Conservation (phyloP, 768 basidiomycete species). For the Lactarius indigo region DNA sequence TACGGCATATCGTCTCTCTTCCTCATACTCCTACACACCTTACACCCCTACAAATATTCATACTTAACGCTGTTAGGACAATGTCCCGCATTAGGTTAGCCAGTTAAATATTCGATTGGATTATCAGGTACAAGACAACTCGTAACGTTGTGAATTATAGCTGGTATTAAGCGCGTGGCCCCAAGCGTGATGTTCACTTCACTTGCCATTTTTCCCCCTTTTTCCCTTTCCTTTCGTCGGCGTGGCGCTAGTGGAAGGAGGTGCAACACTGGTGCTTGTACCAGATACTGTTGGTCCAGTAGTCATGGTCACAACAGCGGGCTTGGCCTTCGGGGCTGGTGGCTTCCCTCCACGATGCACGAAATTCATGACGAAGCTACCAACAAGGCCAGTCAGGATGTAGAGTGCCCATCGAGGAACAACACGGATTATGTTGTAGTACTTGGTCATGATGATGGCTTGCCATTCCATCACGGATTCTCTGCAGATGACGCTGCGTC, state of each 20-base stretch:
- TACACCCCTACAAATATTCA: background rate
- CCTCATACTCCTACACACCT: background rate
- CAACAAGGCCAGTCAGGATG: conserved; percentile 59
- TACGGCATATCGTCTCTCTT: too few relatives aligned
- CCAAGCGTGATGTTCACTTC: background rate
- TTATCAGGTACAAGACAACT: conserved; percentile 1
- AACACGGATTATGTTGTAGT: conserved; percentile 49
- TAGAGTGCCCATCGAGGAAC: conserved; percentile 75
- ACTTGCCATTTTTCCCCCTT: conserved; percentile 16
- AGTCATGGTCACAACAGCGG: background rate
- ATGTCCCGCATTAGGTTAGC: background rate
- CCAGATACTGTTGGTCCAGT: conserved; percentile 1
- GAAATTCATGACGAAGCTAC: conserved; percentile 62
- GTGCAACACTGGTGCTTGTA: conserved; percentile 13
- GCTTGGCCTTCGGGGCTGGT: conserved; percentile 24
- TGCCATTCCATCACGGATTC: conserved; percentile 65
- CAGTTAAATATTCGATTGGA: background rate
- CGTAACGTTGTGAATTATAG: background rate
- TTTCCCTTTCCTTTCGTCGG: conserved; percentile 22
- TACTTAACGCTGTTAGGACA: background rate
- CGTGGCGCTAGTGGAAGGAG: conserved; percentile 9
- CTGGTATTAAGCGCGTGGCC: background rate
- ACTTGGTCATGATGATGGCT: conserved; percentile 44
- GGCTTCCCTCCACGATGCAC: conserved; percentile 44
- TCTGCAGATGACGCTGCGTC: conserved; percentile 36